phyloP scores from a whole-genome alignment of 495 filamentous ascomycete genomes.

The Tuber aestivum region DNA sequence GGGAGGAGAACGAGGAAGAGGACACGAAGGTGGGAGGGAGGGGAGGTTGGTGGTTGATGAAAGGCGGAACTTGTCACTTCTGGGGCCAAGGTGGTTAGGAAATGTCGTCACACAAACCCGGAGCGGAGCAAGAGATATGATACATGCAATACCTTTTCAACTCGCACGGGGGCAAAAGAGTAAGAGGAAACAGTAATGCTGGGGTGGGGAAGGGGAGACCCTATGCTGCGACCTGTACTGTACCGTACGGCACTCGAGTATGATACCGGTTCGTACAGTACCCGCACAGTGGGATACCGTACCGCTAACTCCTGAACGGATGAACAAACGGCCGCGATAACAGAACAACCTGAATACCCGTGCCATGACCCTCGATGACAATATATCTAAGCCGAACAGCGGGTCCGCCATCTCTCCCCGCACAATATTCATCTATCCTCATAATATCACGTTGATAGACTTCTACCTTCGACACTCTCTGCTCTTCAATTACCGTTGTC shows the following conservation, averaged over 20 bases:
- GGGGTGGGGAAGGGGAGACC: neutral
- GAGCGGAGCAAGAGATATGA: slow-evolving; percentile 9
- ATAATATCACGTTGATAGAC: neutral
- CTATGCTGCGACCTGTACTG: neutral
- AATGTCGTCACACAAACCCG: slow-evolving; percentile 37
- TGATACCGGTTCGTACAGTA: too few species aligned
- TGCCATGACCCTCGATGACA: neutral
- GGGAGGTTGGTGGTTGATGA: slow-evolving; percentile 7
- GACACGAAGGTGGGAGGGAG: neutral
- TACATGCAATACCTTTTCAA: neutral
- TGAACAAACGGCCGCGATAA: neutral
- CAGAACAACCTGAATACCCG: neutral
- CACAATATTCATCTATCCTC: neutral
- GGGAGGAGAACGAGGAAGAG: slow-evolving; percentile 13
- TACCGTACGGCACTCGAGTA: neutral
- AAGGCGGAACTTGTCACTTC: neutral
- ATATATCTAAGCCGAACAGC: neutral
- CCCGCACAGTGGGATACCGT: neutral
- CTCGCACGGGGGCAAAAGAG: neutral
- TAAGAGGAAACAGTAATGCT: slow-evolving; percentile 5
- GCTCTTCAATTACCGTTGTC: neutral
- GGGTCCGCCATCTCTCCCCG: neutral
- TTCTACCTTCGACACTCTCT: neutral
- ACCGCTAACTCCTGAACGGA: neutral
- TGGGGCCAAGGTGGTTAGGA: slow-evolving; percentile 8